Evolutionary conservation across 345 rosid species (phyloP), one percentile per base, ranked within the genome.

Genomic region (Populus deltoides): DNA sequence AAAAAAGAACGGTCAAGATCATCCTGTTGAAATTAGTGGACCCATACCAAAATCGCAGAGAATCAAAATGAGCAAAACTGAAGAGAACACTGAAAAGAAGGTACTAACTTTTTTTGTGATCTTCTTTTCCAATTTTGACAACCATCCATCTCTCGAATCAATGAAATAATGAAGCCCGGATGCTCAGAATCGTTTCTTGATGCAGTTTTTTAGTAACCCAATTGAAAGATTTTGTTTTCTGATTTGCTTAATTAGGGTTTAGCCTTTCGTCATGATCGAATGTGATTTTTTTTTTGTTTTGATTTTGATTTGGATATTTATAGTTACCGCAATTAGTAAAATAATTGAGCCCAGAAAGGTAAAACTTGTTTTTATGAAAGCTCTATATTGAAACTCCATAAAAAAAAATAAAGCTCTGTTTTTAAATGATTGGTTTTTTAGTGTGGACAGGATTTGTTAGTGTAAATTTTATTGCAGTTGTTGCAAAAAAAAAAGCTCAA

Each of bases 31-130:
- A 71, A 75, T 70, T n/a, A 83, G 83, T 71, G 88, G 73, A 29
- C 68, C 85, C 45, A 43, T 85, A 18, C 55, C 69, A 9, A 84
- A 88, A 75, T 79, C 88, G 7, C 84, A 77, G 74, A 82, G 82
- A 70, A 80, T 78, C 68, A 88, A 87, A 76, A 89, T 89, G 89
- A 85, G 75, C 81, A 90, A 89, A 86, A 55, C 89, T 22, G 92
- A 90, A 31, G 93, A 90, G 61, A 55, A 55, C 33, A 10, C 66
- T 41, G 88, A 86, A 71, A 86, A 80, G 82, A 84, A 84, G 89
- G 89, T 81, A 77, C n/a, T 12, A 72, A 8, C 2, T 31, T 18
- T 12, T 41, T 72, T 57, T 11, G 17, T 29, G 9, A 25, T 33
- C 68, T 24, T 33, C 27, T 77, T 24, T 68, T 80, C 76, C n/a